Conservation (phyloP, 2,329 filamentous ascomycete genomes). For the Colletotrichum sp. region DNA sequence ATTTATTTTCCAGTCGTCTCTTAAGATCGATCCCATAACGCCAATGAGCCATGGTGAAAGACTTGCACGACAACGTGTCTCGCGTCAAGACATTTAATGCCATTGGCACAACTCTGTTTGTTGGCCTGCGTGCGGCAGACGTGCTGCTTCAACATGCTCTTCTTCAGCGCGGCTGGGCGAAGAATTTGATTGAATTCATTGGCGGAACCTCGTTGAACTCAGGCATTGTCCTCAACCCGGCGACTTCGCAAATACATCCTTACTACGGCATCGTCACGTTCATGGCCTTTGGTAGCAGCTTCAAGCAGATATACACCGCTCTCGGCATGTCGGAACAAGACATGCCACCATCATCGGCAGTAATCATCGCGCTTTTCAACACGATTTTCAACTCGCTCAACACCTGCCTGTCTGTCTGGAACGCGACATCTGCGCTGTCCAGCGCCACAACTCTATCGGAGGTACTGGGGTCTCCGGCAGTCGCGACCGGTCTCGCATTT, state of each 20-base stretch:
- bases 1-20: not conserved
- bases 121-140: not conserved
- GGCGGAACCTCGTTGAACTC: not conserved
- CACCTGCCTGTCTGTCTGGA: not conserved
- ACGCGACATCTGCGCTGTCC: not conserved
- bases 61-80: not conserved
- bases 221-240: fast-evolving
- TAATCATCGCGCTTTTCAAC: not conserved
- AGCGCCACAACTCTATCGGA: not conserved
- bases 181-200: fast-evolving
- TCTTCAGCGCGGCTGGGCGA: not conserved
- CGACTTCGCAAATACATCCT: not conserved
- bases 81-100: not conserved
- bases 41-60: not conserved
- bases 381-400: not conserved
- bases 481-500: not conserved
- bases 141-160: not conserved
- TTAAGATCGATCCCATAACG: no score
- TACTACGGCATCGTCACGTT: not conserved
- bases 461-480: not conserved
- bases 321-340: not conserved
- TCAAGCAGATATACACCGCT: not conserved
- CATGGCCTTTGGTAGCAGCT: not conserved
- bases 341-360: not conserved
- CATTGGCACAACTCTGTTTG: not conserved